Conservation (phyloP, 257 asterid genomes). For the Fraxinus quadrangulata region DNA sequence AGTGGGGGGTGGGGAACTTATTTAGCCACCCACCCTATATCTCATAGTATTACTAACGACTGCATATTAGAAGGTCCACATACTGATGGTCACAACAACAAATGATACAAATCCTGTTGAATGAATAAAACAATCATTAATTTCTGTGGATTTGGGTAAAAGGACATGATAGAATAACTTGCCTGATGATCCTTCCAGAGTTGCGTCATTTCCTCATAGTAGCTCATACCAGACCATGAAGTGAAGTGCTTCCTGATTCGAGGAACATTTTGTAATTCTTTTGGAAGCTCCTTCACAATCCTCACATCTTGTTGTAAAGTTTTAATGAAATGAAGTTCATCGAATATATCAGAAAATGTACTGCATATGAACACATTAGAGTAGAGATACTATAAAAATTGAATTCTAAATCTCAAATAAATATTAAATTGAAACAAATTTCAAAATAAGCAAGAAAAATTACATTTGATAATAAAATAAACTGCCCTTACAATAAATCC, state of each 20-base stretch:
- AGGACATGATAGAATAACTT: constrained; percentile 28
- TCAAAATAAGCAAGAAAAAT: constrained; percentile 7
- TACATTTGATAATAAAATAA: neutral
- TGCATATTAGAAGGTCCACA: neutral
- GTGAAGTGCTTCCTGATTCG: constrained; percentile 94
- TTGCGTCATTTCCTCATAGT: constrained; percentile 72
- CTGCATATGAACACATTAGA: constrained; percentile 53
- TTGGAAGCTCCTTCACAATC: constrained; percentile 79
- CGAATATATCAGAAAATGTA: constrained; percentile 83
- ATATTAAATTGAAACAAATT: constrained; percentile 8
- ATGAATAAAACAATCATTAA: neutral
- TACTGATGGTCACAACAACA: neutral
- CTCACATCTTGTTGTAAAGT: constrained; percentile 68
- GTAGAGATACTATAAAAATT: constrained; percentile 13
- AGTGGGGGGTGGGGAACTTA: too few species aligned
- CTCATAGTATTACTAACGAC: too few species aligned
- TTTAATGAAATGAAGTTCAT: constrained; percentile 72
- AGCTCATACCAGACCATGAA: constrained; percentile 79
- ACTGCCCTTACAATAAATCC: neutral
- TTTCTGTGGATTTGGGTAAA: neutral
- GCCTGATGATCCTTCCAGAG: constrained; percentile 90
- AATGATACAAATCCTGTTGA: neutral
- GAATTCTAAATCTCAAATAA: constrained; percentile 18
- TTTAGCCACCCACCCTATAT: too few species aligned
- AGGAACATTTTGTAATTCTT: constrained; percentile 71